Conservation (phyloP, 495 filamentous ascomycete genomes). For the Oidiodendron maius region DNA sequence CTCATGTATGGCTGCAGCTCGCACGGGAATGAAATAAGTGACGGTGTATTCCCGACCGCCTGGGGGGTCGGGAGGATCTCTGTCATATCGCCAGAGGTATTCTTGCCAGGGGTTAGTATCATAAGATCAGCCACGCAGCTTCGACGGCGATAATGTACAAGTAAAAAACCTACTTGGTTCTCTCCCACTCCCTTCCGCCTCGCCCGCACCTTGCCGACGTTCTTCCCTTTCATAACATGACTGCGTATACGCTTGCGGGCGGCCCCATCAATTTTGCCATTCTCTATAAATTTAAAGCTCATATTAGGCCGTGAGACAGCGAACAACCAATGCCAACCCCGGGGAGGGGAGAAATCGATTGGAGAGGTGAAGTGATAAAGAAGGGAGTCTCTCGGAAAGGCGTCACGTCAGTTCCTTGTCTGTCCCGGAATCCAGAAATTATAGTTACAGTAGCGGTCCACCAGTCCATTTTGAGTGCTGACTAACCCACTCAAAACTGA, state of each 20-base stretch:
- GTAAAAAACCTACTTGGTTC: too few species aligned
- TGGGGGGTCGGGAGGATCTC: neutral
- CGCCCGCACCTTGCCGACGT: constrained; percentile 11
- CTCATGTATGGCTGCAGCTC: neutral
- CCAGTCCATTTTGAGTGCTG: too few species aligned
- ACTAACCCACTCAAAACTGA: too few species aligned
- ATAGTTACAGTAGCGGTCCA: too few species aligned
- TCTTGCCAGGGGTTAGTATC: neutral
- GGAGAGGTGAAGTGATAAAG: neutral
- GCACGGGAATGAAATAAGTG: neutral
- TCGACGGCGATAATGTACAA: neutral
- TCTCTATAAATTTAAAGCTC: constrained; percentile 16
- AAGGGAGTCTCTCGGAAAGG: too few species aligned
- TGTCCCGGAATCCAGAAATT: too few species aligned
- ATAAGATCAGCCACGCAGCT: neutral
- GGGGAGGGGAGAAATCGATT: neutral
- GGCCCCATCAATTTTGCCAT: constrained; percentile 13
- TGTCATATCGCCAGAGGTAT: neutral
- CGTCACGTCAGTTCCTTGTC: too few species aligned
- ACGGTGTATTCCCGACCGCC: neutral
- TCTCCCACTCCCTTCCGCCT: constrained; percentile 3
- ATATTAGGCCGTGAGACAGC: neutral
- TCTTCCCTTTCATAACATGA: constrained; percentile 20
- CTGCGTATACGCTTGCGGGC: constrained; percentile 18
- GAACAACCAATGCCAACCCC: neutral